Evolutionary conservation across 78 protist genomes (phyloP), one percentile per base, ranked within the genome.

Genomic region (Dictyostelium firmibasis): DNA sequence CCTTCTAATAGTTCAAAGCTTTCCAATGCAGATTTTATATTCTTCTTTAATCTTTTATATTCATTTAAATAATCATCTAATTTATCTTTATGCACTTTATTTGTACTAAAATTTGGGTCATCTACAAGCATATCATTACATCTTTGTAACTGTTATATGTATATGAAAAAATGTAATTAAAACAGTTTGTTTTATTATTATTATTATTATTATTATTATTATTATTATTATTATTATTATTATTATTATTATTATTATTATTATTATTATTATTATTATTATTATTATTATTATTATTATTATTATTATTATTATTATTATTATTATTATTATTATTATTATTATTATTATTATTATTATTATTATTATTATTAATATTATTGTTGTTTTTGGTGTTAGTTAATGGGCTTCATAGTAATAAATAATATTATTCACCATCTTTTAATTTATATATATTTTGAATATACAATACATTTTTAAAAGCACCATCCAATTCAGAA

Each of bases 71-170:
- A 89, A 70, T 89, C 87, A 2, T 89, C 94, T 33, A 89, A 69
- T 81, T 89, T 78, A 33, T 89, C 94, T 81, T 75, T 89, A 60
- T 89, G 94, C 50, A 69, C 36, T 76, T 67, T 89, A 27, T 75
- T 62, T 79, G 50, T 20, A 70, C 84, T 89, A 36, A 89, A 43
- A 14, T 89, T 89, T 62, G 86, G 94, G 31, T 89, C 94, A 67
- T 64, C 64, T 23, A 23, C 82, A 23, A 89, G 29, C 38, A 81
- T 27, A 70, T 89, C 94, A 69, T 89, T 89, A 33, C 94, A 78
- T 64, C 87, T 69, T 81, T 72, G 79, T 33, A 72, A 18, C 79
- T 70, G 9, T 20, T 23, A 44, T 18, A 50, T 18, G 20, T 20
- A 57, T 20, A 2, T 14, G 62, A n/a, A n/a, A n/a, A n/a, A n/a